These are phyloP conservation scores for Phytopythium mirpurense DNA, from an alignment of 352 stramenopile species.

Conservation along the genomic window DNA sequence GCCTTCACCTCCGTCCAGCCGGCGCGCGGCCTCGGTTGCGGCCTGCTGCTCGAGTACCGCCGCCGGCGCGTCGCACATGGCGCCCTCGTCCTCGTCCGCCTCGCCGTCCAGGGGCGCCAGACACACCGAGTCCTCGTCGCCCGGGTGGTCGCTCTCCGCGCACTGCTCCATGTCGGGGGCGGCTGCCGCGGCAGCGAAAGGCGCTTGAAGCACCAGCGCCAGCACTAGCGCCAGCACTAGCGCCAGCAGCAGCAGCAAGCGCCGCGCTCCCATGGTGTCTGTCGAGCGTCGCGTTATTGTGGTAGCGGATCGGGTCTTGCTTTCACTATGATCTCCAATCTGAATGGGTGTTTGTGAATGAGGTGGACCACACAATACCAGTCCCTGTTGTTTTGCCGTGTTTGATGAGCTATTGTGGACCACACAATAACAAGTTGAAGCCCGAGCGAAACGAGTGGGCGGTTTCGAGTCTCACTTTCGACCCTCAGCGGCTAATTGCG, in stretches of 20 bases:
- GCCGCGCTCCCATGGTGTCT: neutral
- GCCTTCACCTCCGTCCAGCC: neutral
- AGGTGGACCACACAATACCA: too few relatives aligned
- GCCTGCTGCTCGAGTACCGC: too few relatives aligned
- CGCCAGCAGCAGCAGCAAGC: neutral
- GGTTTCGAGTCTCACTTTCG: too few relatives aligned
- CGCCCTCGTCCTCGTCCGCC: neutral
- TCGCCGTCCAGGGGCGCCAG: constrained; percentile 1
- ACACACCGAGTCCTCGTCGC: constrained; percentile 2
- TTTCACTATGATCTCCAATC: too few relatives aligned
- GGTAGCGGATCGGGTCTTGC: too few relatives aligned
- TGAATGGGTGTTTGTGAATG: too few relatives aligned
- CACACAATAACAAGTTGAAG: too few relatives aligned
- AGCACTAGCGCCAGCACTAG: neutral
- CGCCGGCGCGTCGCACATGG: neutral
- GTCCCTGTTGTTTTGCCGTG: too few relatives aligned
- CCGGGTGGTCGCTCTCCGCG: neutral
- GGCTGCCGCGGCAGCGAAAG: neutral
- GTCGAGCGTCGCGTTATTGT: too few relatives aligned
- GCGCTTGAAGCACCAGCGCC: neutral
- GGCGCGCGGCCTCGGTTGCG: neutral
- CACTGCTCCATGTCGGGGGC: constrained; percentile 1
- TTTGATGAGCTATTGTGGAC: too few relatives aligned
- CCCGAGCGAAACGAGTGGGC: too few relatives aligned
- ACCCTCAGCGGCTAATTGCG: neutral